Percentiles rank a stretch among this genome's conserved stretches.
These are phyloP conservation scores for Oryza glumipatula DNA, from an alignment of 176 grass and related monocot genomes.

Conservation along the genomic window DNA sequence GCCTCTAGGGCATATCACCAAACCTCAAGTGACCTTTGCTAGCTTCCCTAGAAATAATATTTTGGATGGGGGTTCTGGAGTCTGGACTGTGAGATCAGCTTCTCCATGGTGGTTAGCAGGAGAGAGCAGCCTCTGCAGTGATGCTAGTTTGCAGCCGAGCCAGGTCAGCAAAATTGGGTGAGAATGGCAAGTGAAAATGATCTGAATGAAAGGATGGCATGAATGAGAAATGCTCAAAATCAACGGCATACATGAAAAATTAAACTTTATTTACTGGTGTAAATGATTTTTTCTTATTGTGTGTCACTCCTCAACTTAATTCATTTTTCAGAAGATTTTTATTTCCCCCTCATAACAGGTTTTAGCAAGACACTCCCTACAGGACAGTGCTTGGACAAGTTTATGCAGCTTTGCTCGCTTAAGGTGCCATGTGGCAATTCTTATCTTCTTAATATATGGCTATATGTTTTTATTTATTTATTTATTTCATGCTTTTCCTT, in stretches of 20 bases:
- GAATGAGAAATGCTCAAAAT: neutral
- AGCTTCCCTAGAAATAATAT: neutral
- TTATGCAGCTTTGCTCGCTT: conserved; percentile 66
- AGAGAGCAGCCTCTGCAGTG: too few species aligned
- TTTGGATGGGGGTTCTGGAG: neutral
- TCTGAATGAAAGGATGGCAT: neutral
- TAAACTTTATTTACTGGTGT: neutral
- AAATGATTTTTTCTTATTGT: neutral
- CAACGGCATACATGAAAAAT: neutral
- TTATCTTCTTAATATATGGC: conserved; percentile 3
- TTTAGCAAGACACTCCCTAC: conserved; percentile 63
- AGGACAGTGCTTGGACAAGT: conserved; percentile 60
- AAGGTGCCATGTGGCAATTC: conserved; percentile 58
- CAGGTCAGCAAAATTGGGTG: neutral
- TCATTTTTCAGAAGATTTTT: conserved; percentile 11
- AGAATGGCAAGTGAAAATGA: neutral
- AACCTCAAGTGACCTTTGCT: neutral
- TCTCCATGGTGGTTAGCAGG: too few species aligned
- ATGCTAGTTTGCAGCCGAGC: too few species aligned
- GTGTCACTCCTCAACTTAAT: neutral
- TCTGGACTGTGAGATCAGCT: neutral
- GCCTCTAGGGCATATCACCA: too few species aligned
- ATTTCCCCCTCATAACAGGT: conserved; percentile 44
- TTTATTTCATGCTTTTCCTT: conserved; percentile 16
- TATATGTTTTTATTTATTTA: neutral